These are phyloP conservation scores for Penicillium sp. DNA, from an alignment of 2,329 filamentous ascomycete genomes.

Conservation along the genomic window DNA sequence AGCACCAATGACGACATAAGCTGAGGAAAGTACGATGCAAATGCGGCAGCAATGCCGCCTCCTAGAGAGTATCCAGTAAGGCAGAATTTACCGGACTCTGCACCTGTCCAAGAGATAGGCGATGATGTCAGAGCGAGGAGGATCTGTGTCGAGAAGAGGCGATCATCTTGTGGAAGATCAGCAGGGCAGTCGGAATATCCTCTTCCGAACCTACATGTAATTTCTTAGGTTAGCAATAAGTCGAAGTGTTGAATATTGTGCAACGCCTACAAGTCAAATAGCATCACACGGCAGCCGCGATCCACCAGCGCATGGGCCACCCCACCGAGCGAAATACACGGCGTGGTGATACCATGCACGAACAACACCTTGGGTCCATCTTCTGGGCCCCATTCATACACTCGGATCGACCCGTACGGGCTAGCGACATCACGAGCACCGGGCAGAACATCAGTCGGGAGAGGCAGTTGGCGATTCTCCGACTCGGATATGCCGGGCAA, in stretches of 20 bases:
- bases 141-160: constrained; percentile 71
- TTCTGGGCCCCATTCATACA: constrained; percentile 79
- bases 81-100: constrained; percentile 57
- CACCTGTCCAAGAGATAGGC: constrained; percentile 63
- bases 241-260: neutral
- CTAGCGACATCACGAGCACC: constrained; percentile 62
- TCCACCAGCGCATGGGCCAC: constrained; percentile 65
- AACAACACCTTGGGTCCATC: constrained; percentile 70
- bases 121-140: constrained; percentile 70
- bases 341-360: constrained; percentile 79
- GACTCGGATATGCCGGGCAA: constrained; percentile 36
- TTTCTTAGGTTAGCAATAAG: neutral
- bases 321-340: constrained; percentile 66
- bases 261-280: constrained; percentile 61
- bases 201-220: constrained; percentile 54
- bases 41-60: constrained; percentile 69
- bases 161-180: constrained; percentile 69
- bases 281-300: constrained; percentile 71
- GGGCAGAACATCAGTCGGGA: constrained; percentile 66
- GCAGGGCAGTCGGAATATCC: constrained; percentile 72
- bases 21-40: constrained; percentile 67
- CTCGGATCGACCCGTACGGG: constrained; percentile 66
- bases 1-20: constrained; percentile 70
- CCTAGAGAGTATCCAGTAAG: constrained; percentile 79
- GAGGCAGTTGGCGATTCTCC: constrained; percentile 51